Evolutionary conservation across 441 rosid genomes (phyloP).

Genomic region (Erysimum cheiri): DNA sequence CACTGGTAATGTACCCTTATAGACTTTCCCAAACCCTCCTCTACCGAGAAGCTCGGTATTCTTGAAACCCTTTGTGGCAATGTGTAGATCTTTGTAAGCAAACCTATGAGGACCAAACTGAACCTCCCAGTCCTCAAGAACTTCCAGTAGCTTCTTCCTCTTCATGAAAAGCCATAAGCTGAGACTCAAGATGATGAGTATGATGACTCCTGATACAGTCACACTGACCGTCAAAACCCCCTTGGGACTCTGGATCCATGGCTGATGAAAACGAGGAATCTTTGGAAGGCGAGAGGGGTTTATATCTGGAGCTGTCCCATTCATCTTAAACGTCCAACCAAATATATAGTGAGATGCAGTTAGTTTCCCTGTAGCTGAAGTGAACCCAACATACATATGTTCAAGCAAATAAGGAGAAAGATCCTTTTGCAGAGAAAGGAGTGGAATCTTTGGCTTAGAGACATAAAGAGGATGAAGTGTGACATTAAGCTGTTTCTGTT

Average conservation of each 20-base stretch:
- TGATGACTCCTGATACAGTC: not conserved
- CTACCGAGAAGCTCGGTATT: not conserved
- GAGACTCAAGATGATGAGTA: not conserved
- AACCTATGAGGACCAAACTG: slow-evolving; percentile 25
- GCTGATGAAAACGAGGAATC: not conserved
- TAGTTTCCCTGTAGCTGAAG: slow-evolving; percentile 38
- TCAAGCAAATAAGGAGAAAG: slow-evolving; percentile 37
- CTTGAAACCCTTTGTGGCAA: slow-evolving; percentile 7
- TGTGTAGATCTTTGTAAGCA: slow-evolving; percentile 2
- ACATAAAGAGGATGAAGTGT: not conserved
- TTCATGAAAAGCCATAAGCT: not conserved
- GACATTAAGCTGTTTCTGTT: not conserved
- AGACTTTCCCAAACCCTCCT: slow-evolving; percentile 64
- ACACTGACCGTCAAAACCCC: not conserved
- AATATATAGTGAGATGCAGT: slow-evolving; percentile 38
- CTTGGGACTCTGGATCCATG: not conserved
- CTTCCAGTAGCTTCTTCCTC: not conserved
- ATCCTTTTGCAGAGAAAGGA: slow-evolving; percentile 44
- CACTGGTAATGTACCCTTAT: slow-evolving; percentile 46
- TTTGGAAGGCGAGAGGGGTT: not conserved
- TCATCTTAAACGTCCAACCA: slow-evolving; percentile 48
- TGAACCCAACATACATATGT: slow-evolving; percentile 50
- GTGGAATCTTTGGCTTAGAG: slow-evolving; percentile 36
- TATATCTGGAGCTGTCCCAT: slow-evolving; percentile 12
- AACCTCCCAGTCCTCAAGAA: not conserved